These are phyloP conservation scores for Petasospora fabianii DNA, from an alignment of 1,139 yeast species.

Conservation along the genomic window DNA sequence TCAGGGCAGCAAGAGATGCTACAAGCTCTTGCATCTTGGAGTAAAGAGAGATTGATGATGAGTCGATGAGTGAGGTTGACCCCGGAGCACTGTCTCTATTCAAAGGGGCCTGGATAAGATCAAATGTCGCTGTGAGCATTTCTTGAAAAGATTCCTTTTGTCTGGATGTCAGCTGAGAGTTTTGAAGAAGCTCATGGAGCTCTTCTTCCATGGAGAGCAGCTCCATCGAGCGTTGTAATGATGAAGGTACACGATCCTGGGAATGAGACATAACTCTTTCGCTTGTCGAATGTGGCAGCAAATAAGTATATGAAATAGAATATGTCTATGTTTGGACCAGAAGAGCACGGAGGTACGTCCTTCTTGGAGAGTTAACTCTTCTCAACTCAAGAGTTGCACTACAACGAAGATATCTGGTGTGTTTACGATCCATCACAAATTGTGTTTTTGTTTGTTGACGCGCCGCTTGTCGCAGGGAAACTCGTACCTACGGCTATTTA, in stretches of 20 bases:
- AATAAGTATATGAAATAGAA: too few relatives aligned
- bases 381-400: too few relatives aligned
- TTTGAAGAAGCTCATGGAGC: conserved; percentile 21
- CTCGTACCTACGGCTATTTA: background rate
- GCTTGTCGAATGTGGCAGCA: too few relatives aligned
- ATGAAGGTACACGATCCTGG: conserved; percentile 12
- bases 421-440: conserved; percentile 2
- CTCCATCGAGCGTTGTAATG: conserved; percentile 23
- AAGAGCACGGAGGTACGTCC: background rate
- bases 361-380: too few relatives aligned
- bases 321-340: too few relatives aligned
- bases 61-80: conserved; percentile 26
- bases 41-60: conserved; percentile 25
- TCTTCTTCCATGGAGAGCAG: conserved; percentile 29
- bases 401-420: too few relatives aligned
- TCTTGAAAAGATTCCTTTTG: conserved; percentile 22
- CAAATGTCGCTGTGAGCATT: conserved; percentile 24
- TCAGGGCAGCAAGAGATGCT: conserved; percentile 28
- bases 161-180: conserved; percentile 14
- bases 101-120: conserved; percentile 27
- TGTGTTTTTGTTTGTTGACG: conserved; percentile 4
- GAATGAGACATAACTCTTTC: background rate
- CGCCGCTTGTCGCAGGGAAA: background rate
- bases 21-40: conserved; percentile 30
- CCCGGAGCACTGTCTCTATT: background rate